A percentile compares a stretch with the other conserved stretches of the same genome.
Evolutionary conservation across 2,329 filamentous ascomycete species (phyloP).

Genomic region (Plectosphaerella sp.): DNA sequence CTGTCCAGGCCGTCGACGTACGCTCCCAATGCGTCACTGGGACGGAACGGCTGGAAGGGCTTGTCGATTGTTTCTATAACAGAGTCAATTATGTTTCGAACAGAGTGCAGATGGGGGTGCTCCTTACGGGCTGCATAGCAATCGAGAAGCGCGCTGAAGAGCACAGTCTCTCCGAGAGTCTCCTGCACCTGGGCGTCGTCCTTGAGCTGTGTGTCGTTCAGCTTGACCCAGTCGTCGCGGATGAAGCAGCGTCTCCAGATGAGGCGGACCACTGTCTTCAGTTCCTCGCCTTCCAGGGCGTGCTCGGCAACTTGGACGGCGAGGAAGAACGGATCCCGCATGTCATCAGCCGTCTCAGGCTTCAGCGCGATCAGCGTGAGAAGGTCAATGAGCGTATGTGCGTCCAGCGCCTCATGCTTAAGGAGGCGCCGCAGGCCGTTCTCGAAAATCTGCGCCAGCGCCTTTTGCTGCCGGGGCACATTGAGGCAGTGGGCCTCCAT

Average conservation of each 20-base stretch:
- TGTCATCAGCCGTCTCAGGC: slow-evolving; percentile 43
- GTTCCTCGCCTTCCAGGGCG: slow-evolving; percentile 50
- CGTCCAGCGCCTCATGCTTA: slow-evolving; percentile 65
- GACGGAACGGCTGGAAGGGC: slow-evolving; percentile 41
- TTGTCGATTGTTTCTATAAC: slow-evolving; percentile 34
- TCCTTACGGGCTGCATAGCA: slow-evolving; percentile 62
- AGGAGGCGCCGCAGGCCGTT: slow-evolving; percentile 67
- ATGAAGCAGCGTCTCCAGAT: slow-evolving; percentile 88
- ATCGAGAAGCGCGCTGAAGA: slow-evolving; percentile 63
- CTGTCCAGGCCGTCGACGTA: slow-evolving; percentile 58
- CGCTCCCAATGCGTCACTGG: slow-evolving; percentile 53
- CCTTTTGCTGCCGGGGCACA: slow-evolving; percentile 55
- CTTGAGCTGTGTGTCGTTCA: slow-evolving; percentile 74
- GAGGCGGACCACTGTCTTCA: slow-evolving; percentile 51
- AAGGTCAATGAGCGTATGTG: slow-evolving; percentile 63
- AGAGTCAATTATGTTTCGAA: slow-evolving; percentile 19
- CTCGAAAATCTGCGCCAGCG: slow-evolving; percentile 67
- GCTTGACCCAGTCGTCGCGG: slow-evolving; percentile 75
- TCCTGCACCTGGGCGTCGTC: slow-evolving; percentile 64
- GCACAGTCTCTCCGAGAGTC: slow-evolving; percentile 58
- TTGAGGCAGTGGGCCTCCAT: slow-evolving; percentile 61
- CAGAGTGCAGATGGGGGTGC: neutral
- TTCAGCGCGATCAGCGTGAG: slow-evolving; percentile 67
- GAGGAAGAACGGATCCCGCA: slow-evolving; percentile 67
- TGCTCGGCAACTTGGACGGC: slow-evolving; percentile 61